phyloP scores from a whole-genome alignment of 306 rosid species.

The Vicia villosa region DNA sequence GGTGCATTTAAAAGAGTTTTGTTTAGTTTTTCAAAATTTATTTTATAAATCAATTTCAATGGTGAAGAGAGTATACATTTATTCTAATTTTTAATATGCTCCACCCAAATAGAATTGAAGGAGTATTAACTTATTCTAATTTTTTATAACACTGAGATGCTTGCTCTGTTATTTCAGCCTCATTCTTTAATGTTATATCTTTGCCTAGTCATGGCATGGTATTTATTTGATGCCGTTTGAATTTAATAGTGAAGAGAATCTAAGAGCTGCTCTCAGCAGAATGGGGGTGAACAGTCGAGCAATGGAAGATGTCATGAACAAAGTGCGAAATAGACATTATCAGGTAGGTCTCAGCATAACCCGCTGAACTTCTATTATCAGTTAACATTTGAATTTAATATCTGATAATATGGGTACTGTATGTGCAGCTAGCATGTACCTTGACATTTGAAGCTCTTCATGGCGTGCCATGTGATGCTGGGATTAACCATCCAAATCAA shows the following conservation, averaged over 20 bases:
- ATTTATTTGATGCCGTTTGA: constrained; percentile 33
- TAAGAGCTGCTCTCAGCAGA: constrained; percentile 82
- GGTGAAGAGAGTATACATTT: too few species aligned
- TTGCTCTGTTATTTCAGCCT: constrained; percentile 3
- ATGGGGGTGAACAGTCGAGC: constrained; percentile 81
- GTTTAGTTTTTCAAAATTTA: too few species aligned
- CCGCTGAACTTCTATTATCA: constrained; percentile 29
- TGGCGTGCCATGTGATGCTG: constrained; percentile 74
- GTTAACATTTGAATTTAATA: constrained; percentile 32
- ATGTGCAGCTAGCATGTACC: constrained; percentile 91
- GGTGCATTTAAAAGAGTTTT: too few species aligned
- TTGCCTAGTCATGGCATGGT: constrained; percentile 7
- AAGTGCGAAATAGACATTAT: constrained; percentile 86
- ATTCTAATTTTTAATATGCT: too few species aligned
- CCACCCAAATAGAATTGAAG: constrained; percentile 14
- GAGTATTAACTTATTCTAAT: background rate
- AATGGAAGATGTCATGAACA: constrained; percentile 74
- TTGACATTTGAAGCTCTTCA: constrained; percentile 89
- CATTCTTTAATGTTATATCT: constrained; percentile 17
- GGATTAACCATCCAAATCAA: constrained; percentile 98
- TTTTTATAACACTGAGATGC: constrained; percentile 14
- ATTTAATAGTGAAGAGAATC: constrained; percentile 79
- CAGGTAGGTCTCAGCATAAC: constrained; percentile 70
- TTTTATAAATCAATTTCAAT: too few species aligned
- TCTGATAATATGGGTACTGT: constrained; percentile 38